Evolutionary conservation across 768 basidiomycete genomes (phyloP).

Genomic region (Pulveroboletus ravenelii): DNA sequence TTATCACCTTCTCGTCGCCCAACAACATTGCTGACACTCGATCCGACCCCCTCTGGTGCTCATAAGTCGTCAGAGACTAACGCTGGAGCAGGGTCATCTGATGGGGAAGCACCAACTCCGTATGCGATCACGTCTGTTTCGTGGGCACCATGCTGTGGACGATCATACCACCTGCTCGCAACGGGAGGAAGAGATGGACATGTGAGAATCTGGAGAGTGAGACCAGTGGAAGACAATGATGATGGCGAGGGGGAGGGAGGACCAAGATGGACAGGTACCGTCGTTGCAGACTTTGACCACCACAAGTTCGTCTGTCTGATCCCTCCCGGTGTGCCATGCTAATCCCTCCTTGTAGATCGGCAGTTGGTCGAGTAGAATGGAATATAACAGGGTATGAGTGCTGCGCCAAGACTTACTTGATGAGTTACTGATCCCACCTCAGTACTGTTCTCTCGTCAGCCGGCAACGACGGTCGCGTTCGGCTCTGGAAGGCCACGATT

Average conservation of each 20-base stretch:
- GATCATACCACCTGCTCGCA: conserved; percentile 92
- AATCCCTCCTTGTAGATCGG: conserved; percentile 42
- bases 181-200: conserved; percentile 84
- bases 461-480: conserved; percentile 77
- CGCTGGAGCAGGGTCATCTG: conserved; percentile 20
- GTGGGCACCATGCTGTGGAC: conserved; percentile 93
- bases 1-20: conserved; percentile 67
- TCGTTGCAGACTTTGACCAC: conserved; percentile 85
- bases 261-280: conserved; percentile 61
- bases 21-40: conserved; percentile 53
- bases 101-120: conserved; percentile 37
- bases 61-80: conserved; percentile 19
- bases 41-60: conserved; percentile 35
- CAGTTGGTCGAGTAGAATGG: conserved; percentile 88
- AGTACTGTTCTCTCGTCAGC: conserved; percentile 81
- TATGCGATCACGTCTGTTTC: conserved; percentile 77
- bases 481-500: conserved; percentile 80
- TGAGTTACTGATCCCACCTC: conserved; percentile 1
- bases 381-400: conserved; percentile 73
- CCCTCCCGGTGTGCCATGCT: background rate
- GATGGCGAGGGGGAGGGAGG: conserved; percentile 41
- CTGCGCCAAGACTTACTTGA: background rate
- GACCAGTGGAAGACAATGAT: conserved; percentile 47
- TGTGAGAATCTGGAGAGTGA: conserved; percentile 86
- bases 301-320: conserved; percentile 51